phyloP scores from a whole-genome alignment of 805 yeast species.

The Ogataea glucozyma region DNA sequence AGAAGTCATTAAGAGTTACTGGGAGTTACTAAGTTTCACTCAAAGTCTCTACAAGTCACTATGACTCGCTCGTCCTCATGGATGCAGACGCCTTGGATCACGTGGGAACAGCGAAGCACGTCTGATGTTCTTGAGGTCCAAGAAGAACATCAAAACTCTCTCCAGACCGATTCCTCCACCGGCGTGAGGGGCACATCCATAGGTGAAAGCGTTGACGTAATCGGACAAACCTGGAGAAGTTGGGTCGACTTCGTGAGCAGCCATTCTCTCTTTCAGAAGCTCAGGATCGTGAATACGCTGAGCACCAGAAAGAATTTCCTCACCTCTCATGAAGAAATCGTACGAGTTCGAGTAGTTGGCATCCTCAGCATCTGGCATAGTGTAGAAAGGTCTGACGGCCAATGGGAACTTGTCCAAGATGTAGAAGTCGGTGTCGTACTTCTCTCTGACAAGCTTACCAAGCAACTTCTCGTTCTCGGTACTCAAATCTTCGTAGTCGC shows the following conservation, averaged over 20 bases:
- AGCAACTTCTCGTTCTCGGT: slow-evolving; percentile 94
- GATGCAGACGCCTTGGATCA: slow-evolving; percentile 93
- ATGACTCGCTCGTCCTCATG: slow-evolving; percentile 48
- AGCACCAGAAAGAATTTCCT: slow-evolving; percentile 98
- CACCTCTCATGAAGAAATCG: slow-evolving; percentile 99
- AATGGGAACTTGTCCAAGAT: slow-evolving; percentile 98
- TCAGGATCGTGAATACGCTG: slow-evolving; percentile 97
- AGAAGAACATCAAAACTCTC: slow-evolving; percentile 97
- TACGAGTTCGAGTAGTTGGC: slow-evolving; percentile 94
- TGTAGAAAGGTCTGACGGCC: slow-evolving; percentile 96
- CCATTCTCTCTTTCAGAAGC: slow-evolving; percentile 78
- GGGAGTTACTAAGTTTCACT: too few species aligned
- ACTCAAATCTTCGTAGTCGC: slow-evolving; percentile 83
- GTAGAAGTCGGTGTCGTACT: slow-evolving; percentile 96
- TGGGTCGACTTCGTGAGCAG: slow-evolving; percentile 79
- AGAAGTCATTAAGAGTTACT: too few species aligned
- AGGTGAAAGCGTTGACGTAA: slow-evolving; percentile 87
- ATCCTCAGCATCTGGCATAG: slow-evolving; percentile 96
- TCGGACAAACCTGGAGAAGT: slow-evolving; percentile 80
- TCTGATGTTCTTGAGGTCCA: slow-evolving; percentile 95
- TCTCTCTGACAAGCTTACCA: slow-evolving; percentile 88
- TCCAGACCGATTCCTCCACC: slow-evolving; percentile 99
- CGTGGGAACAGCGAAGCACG: slow-evolving; percentile 99
- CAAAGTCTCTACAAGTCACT: too few species aligned
- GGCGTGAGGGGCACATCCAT: slow-evolving; percentile 98